These are phyloP conservation scores for Coemansia sp. DNA, from an alignment of 192 early-diverging fungal genomes.

Conservation along the genomic window DNA sequence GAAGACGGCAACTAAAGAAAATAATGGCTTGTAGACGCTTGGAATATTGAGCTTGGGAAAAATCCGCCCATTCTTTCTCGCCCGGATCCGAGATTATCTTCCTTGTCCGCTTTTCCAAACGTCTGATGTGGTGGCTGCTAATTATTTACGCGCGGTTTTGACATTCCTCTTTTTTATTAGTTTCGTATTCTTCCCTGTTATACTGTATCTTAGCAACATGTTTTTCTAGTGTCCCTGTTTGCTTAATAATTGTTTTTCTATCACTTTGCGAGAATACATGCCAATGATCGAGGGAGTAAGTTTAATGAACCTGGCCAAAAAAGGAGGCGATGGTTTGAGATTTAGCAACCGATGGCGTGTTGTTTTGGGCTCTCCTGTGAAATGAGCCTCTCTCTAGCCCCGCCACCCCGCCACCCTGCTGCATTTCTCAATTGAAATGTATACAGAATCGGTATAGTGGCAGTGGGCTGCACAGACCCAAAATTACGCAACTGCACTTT, in stretches of 20 bases:
- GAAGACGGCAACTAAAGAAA: constrained; percentile 17
- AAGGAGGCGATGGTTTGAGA: too few relatives aligned
- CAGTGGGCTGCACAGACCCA: background rate
- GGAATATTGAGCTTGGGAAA: background rate
- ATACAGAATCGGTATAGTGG: background rate
- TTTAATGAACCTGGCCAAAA: background rate
- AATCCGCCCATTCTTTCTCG: background rate
- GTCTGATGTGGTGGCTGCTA: background rate
- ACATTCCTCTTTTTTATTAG: background rate
- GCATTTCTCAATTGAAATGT: background rate
- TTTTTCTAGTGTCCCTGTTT: background rate
- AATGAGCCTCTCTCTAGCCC: background rate
- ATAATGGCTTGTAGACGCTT: background rate
- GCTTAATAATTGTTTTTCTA: constrained; percentile 2
- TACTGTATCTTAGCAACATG: background rate
- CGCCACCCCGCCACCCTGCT: background rate
- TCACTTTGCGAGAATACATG: background rate
- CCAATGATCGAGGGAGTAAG: background rate
- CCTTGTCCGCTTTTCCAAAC: background rate
- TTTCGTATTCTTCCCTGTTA: background rate
- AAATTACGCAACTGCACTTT: background rate
- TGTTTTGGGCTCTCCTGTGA: background rate
- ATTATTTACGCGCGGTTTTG: background rate
- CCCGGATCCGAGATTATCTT: background rate
- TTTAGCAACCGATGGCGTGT: too few relatives aligned